Evolutionary conservation across 805 yeast species (phyloP).

Genomic region (Yarrowia sp.): DNA sequence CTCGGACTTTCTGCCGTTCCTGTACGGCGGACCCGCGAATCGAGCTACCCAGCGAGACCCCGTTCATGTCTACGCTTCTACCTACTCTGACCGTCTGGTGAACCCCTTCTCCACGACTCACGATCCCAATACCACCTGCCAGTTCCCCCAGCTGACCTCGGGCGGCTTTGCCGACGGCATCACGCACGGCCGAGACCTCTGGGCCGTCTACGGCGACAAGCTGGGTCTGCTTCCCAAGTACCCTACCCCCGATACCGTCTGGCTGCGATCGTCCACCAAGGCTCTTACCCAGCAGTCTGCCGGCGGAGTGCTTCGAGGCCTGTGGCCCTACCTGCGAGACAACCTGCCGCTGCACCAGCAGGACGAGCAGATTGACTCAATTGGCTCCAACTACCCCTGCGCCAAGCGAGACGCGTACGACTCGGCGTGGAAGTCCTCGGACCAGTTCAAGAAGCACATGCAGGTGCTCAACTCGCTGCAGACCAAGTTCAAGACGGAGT

Average conservation of each 20-base stretch:
- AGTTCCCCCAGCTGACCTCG: slow-evolving; percentile 44
- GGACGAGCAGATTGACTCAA: slow-evolving; percentile 39
- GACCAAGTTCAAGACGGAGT: slow-evolving; percentile 37
- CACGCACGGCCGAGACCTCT: slow-evolving; percentile 44
- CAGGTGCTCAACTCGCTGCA: slow-evolving; percentile 37
- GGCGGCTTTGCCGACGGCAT: slow-evolving; percentile 45
- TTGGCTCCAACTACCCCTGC: slow-evolving; percentile 43
- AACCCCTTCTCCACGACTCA: slow-evolving; percentile 36
- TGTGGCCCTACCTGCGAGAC: slow-evolving; percentile 40
- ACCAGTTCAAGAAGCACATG: slow-evolving; percentile 34
- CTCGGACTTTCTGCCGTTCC: slow-evolving; percentile 37
- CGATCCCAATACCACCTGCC: slow-evolving; percentile 39
- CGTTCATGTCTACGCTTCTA: slow-evolving; percentile 31
- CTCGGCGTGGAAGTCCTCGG: not conserved
- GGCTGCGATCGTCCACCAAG: slow-evolving; percentile 44
- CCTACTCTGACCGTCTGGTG: slow-evolving; percentile 33
- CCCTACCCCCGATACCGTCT: slow-evolving; percentile 37
- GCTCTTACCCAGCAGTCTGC: slow-evolving; percentile 45
- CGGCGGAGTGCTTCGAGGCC: slow-evolving; percentile 41
- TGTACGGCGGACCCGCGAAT: slow-evolving; percentile 30
- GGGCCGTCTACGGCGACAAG: slow-evolving; percentile 41
- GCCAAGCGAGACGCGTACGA: slow-evolving; percentile 18
- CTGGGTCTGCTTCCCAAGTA: slow-evolving; percentile 41
- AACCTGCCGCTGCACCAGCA: slow-evolving; percentile 40
- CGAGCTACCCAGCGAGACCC: slow-evolving; percentile 29